Percentiles rank a stretch among this genome's conserved stretches.
These are phyloP conservation scores for Neurospora sp. DNA, from an alignment of 2,329 filamentous ascomycete genomes.

Conservation along the genomic window DNA sequence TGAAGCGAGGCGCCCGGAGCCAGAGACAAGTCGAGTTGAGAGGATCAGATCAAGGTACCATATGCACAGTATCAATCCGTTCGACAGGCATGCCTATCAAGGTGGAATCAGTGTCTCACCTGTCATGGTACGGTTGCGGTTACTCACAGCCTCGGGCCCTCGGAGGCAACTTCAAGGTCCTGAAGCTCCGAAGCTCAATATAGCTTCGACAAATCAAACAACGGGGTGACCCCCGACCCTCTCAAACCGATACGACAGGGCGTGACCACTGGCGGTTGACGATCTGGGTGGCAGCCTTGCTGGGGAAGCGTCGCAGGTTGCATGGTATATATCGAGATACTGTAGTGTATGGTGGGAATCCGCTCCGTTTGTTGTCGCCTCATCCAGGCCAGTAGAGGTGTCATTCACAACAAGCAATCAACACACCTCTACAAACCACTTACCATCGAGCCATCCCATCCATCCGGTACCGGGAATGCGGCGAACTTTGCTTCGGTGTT, in stretches of 20 bases:
- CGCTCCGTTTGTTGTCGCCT: neutral
- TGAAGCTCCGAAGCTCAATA: neutral
- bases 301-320: neutral
- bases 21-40: neutral
- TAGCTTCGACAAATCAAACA: neutral
- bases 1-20: neutral
- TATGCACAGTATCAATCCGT: neutral
- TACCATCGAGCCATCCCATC: neutral
- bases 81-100: neutral
- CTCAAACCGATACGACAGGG: neutral
- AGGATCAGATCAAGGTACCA: neutral
- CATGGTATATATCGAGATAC: neutral
- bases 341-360: neutral
- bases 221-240: neutral
- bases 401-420: neutral
- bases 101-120: neutral
- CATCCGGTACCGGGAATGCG: neutral
- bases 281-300: neutral
- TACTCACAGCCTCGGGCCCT: neutral
- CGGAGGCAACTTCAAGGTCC: neutral
- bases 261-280: neutral
- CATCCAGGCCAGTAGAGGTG: neutral
- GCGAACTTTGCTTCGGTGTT: neutral
- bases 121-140: neutral
- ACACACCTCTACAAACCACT: neutral